Conservation (phyloP, 495 filamentous ascomycete species). For the Antarctomyces pellizariae region DNA sequence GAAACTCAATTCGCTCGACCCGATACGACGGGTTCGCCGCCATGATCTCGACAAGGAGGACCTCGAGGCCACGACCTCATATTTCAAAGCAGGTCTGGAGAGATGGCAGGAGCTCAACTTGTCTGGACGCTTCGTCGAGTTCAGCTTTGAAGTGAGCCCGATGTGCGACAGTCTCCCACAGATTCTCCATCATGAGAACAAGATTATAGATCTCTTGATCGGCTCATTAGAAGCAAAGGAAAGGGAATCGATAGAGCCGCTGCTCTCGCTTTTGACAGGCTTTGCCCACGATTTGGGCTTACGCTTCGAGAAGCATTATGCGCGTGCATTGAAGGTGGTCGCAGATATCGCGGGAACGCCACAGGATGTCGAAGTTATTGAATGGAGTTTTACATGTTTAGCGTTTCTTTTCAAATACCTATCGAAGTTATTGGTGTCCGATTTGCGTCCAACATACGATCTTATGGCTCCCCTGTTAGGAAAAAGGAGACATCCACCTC, state of each 20-base stretch:
- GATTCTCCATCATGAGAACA: conserved; percentile 66
- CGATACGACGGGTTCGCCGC: conserved; percentile 63
- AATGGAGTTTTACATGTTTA: conserved; percentile 90
- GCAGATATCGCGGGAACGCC: conserved; percentile 22
- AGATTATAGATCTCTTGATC: conserved; percentile 57
- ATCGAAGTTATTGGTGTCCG: conserved; percentile 58
- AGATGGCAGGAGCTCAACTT: conserved; percentile 83
- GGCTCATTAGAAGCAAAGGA: conserved; percentile 59
- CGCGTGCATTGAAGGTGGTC: conserved; percentile 42
- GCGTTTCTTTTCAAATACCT: conserved; percentile 96
- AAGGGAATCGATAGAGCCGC: conserved; percentile 52
- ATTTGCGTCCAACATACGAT: conserved; percentile 62
- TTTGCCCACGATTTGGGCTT: conserved; percentile 79
- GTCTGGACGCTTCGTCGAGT: conserved; percentile 52
- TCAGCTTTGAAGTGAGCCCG: conserved; percentile 44
- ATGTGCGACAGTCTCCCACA: conserved; percentile 78
- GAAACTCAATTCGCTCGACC: conserved; percentile 71
- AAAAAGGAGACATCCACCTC: conserved; percentile 51
- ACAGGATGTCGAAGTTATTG: conserved; percentile 50
- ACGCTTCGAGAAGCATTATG: conserved; percentile 77
- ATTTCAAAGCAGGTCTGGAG: conserved; percentile 57
- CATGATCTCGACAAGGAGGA: conserved; percentile 59
- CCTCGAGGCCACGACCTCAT: conserved; percentile 40
- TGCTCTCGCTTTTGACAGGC: conserved; percentile 61
- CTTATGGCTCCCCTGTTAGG: conserved; percentile 73